Percentiles rank a stretch among this genome's conserved stretches.
Evolutionary conservation across 208 protist species (phyloP).

Genomic region (Leishmania martiniquensis): DNA sequence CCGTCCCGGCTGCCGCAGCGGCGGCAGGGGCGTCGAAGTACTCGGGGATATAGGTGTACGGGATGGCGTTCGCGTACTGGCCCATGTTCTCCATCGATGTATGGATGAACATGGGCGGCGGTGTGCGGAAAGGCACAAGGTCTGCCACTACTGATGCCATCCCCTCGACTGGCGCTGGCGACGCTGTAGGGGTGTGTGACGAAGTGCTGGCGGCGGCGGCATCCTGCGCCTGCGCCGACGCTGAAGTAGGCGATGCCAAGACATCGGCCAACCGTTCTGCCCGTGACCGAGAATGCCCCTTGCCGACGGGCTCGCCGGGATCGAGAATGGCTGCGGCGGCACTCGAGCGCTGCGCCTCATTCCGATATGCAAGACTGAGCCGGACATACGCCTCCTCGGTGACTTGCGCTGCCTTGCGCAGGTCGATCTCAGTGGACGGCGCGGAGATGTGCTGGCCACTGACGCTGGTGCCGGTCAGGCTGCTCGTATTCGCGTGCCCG

Average conservation of each 20-base stretch:
- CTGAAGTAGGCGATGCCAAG: background rate
- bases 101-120: slow-evolving; percentile 28
- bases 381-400: slow-evolving; percentile 33
- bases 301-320: background rate
- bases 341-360: slow-evolving; percentile 22
- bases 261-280: background rate
- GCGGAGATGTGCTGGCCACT: background rate
- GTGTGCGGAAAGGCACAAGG: slow-evolving; percentile 18
- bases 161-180: background rate
- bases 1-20: background rate
- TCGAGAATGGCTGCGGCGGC: slow-evolving; percentile 20
- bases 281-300: background rate
- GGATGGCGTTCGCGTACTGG: slow-evolving; percentile 21
- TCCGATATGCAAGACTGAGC: slow-evolving; percentile 31
- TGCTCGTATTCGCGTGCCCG: background rate
- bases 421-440: slow-evolving; percentile 12
- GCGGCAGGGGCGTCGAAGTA: slow-evolving; percentile 18
- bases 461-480: background rate
- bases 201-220: background rate
- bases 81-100: slow-evolving; percentile 24
- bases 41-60: slow-evolving; percentile 27
- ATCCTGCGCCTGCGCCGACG: background rate
- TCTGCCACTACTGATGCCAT: background rate
- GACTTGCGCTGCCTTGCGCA: slow-evolving; percentile 18
- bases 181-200: background rate